These are phyloP conservation scores for Debaryomycetaceae sp. DNA, from an alignment of 1,139 yeast species.

Conservation along the genomic window DNA sequence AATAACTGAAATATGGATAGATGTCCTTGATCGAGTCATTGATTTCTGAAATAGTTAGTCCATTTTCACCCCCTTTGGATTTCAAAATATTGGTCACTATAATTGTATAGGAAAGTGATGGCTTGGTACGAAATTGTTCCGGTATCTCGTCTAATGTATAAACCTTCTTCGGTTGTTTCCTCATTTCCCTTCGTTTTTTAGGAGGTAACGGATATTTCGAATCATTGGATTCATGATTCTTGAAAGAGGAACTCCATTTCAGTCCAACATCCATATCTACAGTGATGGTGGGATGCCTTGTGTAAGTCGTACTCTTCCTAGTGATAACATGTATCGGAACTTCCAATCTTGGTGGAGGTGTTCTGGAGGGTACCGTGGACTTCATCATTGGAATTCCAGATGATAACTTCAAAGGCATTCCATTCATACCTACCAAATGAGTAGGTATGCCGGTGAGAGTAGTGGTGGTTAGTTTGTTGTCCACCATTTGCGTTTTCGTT, in stretches of 20 bases:
- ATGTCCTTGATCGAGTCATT: slow-evolving; percentile 81
- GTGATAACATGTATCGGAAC: slow-evolving; percentile 30
- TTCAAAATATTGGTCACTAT: slow-evolving; percentile 77
- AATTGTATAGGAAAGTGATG: slow-evolving; percentile 73
- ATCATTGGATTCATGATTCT: slow-evolving; percentile 27
- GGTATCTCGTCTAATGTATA: slow-evolving; percentile 80
- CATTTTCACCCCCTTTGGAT: slow-evolving; percentile 56
- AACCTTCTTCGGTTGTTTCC: slow-evolving; percentile 53
- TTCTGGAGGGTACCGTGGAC: slow-evolving; percentile 19
- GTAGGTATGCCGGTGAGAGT: slow-evolving; percentile 19
- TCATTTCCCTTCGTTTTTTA: slow-evolving; percentile 27
- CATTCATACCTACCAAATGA: slow-evolving; percentile 17
- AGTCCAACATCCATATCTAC: slow-evolving; percentile 24
- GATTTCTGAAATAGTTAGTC: slow-evolving; percentile 81
- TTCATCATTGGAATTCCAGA: slow-evolving; percentile 15
- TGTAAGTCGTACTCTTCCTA: slow-evolving; percentile 13
- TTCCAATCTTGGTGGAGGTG: slow-evolving; percentile 39
- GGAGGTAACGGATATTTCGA: slow-evolving; percentile 47
- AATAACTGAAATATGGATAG: slow-evolving; percentile 87
- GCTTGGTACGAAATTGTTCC: slow-evolving; percentile 77
- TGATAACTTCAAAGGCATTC: slow-evolving; percentile 16
- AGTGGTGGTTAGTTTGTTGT: slow-evolving; percentile 16
- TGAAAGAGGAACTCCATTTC: slow-evolving; percentile 25
- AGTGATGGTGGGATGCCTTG: slow-evolving; percentile 22
- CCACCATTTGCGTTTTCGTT: slow-evolving; percentile 13